These are phyloP conservation scores for Funneliformis caledonium DNA, from an alignment of 371 early-diverging fungal genomes.

Conservation along the genomic window DNA sequence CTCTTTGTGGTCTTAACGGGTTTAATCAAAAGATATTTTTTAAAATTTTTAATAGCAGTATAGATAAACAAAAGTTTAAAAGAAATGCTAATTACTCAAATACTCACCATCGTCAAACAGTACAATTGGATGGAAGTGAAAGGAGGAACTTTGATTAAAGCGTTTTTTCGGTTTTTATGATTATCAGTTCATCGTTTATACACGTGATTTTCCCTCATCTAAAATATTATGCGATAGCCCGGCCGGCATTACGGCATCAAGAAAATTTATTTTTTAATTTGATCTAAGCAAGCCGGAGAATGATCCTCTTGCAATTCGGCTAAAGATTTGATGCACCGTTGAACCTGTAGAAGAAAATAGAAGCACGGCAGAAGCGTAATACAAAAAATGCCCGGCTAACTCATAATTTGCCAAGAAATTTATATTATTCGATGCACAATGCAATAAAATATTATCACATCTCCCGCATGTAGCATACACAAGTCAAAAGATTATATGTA, in stretches of 20 bases:
- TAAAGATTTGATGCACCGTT: conserved; percentile 28
- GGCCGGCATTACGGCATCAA: too few relatives aligned
- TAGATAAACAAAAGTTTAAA: not conserved
- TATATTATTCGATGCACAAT: too few relatives aligned
- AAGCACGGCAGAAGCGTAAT: not conserved
- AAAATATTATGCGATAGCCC: too few relatives aligned
- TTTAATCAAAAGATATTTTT: not conserved
- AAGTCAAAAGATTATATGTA: too few relatives aligned
- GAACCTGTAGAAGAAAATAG: conserved; percentile 30
- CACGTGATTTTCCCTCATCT: too few relatives aligned
- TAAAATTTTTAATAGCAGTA: not conserved
- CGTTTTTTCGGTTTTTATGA: too few relatives aligned
- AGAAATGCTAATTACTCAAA: not conserved
- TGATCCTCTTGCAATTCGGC: conserved; percentile 36
- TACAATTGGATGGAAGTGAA: not conserved
- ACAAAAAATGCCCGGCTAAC: not conserved
- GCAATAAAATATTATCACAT: too few relatives aligned
- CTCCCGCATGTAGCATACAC: too few relatives aligned
- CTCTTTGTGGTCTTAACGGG: conserved; percentile 88
- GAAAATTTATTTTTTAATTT: conserved; percentile 1
- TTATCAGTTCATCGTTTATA: too few relatives aligned
- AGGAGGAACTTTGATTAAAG: not conserved
- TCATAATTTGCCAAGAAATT: too few relatives aligned
- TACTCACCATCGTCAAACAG: conserved; percentile 15
- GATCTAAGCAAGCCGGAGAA: conserved; percentile 29